Percentiles rank a stretch among this genome's conserved stretches.
Evolutionary conservation across 257 asterid species (phyloP).

Genomic region (Nicotiana undulata): DNA sequence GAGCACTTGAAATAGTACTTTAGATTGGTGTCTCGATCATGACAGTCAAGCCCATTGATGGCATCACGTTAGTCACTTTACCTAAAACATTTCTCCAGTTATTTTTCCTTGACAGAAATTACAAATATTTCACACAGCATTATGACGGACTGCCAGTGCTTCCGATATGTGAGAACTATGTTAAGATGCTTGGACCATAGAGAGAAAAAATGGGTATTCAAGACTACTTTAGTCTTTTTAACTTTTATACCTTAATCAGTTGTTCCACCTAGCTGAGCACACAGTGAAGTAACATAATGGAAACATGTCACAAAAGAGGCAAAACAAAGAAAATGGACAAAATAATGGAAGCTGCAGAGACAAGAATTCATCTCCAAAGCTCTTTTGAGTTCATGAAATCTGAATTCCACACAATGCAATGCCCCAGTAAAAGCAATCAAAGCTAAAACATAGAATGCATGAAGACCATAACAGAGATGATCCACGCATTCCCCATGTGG

Average conservation of each 20-base stretch:
- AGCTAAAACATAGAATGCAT: conserved; percentile 52
- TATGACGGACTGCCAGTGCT: too few relatives aligned
- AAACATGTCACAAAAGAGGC: not conserved
- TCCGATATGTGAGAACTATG: too few relatives aligned
- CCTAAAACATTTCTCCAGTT: too few relatives aligned
- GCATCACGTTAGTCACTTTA: too few relatives aligned
- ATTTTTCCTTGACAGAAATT: too few relatives aligned
- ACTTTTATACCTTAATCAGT: not conserved
- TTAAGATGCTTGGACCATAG: not conserved
- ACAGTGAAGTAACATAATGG: not conserved
- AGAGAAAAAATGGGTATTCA: not conserved
- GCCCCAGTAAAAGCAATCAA: conserved; percentile 63
- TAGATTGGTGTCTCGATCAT: not conserved
- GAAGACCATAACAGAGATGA: conserved; percentile 56
- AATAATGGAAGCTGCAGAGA: conserved; percentile 54
- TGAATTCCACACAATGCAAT: too few relatives aligned
- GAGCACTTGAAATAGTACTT: not conserved
- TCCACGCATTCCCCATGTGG: conserved; percentile 66
- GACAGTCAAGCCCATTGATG: not conserved
- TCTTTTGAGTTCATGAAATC: too few relatives aligned
- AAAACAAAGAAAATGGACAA: not conserved
- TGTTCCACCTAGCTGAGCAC: not conserved
- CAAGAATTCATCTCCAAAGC: too few relatives aligned
- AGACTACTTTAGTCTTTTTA: not conserved
- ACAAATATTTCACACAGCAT: too few relatives aligned